Conservation (phyloP, 805 yeast species). For the Candida quercuum region DNA sequence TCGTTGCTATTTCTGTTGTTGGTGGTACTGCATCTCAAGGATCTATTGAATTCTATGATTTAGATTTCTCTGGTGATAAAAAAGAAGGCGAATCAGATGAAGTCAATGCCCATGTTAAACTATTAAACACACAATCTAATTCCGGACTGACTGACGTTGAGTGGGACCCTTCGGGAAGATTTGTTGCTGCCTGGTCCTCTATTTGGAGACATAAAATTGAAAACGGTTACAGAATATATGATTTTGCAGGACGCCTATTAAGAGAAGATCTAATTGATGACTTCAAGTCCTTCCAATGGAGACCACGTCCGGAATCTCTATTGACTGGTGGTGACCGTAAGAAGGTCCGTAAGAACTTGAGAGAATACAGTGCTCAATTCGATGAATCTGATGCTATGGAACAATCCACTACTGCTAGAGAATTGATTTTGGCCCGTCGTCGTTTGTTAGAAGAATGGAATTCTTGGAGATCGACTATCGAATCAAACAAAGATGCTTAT, state of each 20-base stretch:
- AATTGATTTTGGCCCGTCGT: conserved; percentile 80
- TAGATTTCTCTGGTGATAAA: conserved; percentile 72
- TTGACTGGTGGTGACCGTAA: conserved; percentile 76
- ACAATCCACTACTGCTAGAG: conserved; percentile 87
- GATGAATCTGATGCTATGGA: conserved; percentile 96
- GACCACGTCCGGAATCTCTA: conserved; percentile 88
- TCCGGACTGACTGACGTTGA: conserved; percentile 75
- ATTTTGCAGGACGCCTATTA: conserved; percentile 71
- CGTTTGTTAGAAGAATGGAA: conserved; percentile 81
- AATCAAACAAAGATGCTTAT: conserved; percentile 42
- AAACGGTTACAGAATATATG: conserved; percentile 86
- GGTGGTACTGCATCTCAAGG: conserved; percentile 45
- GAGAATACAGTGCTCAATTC: conserved; percentile 86
- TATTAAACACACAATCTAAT: conserved; percentile 54
- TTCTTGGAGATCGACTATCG: conserved; percentile 59
- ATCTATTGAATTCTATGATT: conserved; percentile 80
- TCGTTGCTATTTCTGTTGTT: conserved; percentile 47
- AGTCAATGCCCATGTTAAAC: conserved; percentile 26
- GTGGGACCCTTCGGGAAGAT: conserved; percentile 98
- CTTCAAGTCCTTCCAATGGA: conserved; percentile 89
- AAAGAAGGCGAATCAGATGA: conserved; percentile 38
- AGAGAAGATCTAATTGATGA: conserved; percentile 76
- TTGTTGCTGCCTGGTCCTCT: conserved; percentile 82
- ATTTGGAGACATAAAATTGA: conserved; percentile 78
- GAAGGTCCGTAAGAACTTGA: conserved; percentile 85